Evolutionary conservation across 1,139 yeast genomes (phyloP), one percentile per base, ranked within the genome.

Genomic region (Starmera stellimalicola): DNA sequence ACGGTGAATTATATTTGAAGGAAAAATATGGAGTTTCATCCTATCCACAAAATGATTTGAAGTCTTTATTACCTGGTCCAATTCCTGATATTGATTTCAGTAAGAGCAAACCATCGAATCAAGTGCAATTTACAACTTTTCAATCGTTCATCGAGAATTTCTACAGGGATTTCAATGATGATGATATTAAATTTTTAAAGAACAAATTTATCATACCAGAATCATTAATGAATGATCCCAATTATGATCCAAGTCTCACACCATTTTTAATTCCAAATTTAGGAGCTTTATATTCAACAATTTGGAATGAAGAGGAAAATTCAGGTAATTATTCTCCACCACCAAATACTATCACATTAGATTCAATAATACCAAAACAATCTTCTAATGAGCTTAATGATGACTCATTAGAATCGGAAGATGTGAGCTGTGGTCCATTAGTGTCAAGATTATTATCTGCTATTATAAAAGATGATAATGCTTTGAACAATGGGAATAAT

Each of bases 41-140:
- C 14, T 91, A 78, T 52, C 99, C 99, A 0, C 73, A 76, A 19
- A 68, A 67, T 30, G 95, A 88, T 51, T 62, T 93, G 30, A 68
- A 73, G 44, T 81, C 77, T 35, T 57, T 81, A 41, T 64, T 93
- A 27, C 95, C 98, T 0, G 99, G 98, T 3, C 73, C 66, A 26
- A 78, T 87, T 18, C 98, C 98, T 8, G 77, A 82, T 54, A 72
- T 70, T 36, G 98, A 91, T 55, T 87, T 83, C 49, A 80, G 95
- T 8, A 75, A 77, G 41, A 76, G 77, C 16, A 88, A 88, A 49
- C 96, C 96, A 7, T 62, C 85, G 3, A 88, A 84, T 55, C 98
- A 91, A 59, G 94, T 91, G 16, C 96, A 87, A 50, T 87, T 83
- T 55, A 69, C 85, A 14, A 88, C 98, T 0, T 93, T 84, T 54